These are phyloP conservation scores for Dendrothele bispora DNA, from an alignment of 768 basidiomycete genomes.

Conservation along the genomic window DNA sequence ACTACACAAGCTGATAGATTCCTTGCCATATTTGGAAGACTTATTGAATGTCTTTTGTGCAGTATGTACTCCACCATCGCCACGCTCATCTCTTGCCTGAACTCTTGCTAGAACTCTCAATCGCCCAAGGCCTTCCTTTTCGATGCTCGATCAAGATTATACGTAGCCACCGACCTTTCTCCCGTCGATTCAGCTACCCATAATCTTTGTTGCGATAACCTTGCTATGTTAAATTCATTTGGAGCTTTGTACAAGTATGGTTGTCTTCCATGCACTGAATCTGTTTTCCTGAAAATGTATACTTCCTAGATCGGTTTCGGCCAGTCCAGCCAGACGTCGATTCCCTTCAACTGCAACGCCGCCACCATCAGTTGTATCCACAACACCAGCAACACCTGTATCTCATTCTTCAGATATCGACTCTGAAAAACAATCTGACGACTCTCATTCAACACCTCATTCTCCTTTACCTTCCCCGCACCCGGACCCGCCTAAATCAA, in stretches of 20 bases:
- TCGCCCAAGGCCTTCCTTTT: conserved; percentile 94
- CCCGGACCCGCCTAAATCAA: too few species aligned
- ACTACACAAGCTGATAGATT: conserved; percentile 82
- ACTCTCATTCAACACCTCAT: too few species aligned
- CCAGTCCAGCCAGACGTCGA: conserved; percentile 9
- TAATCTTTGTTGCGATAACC: conserved; percentile 87
- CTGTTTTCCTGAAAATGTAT: neutral
- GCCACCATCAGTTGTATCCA: conserved; percentile 7
- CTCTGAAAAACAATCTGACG: too few species aligned
- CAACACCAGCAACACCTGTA: neutral
- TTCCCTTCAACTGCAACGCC: conserved; percentile 1
- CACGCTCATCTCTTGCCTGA: neutral
- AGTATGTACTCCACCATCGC: conserved; percentile 36
- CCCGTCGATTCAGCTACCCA: conserved; percentile 89
- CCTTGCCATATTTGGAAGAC: conserved; percentile 83
- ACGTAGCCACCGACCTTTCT: conserved; percentile 92
- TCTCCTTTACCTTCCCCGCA: too few species aligned
- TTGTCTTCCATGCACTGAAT: neutral
- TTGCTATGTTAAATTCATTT: conserved; percentile 85
- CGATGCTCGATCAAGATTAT: conserved; percentile 80
- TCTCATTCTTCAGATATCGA: too few species aligned
- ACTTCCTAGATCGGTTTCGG: conserved; percentile 17
- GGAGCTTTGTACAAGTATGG: conserved; percentile 81
- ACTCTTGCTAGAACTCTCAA: conserved; percentile 73
- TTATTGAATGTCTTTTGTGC: conserved; percentile 84